Percentiles rank a stretch among this genome's conserved stretches.
Conservation (phyloP, 78 protist genomes). For the Dictyostelium citrinum region DNA sequence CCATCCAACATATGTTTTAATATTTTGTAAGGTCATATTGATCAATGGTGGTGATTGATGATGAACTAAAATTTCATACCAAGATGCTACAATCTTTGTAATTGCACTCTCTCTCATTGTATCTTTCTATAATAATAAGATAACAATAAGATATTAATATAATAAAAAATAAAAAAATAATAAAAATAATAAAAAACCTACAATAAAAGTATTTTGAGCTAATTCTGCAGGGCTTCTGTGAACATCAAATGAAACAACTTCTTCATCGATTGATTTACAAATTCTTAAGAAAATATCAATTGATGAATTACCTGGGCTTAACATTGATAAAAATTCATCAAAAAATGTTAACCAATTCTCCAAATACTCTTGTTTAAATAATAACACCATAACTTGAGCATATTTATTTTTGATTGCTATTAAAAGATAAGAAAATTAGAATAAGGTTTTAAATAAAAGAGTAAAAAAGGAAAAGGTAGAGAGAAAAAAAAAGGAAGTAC, state of each 20-base stretch:
- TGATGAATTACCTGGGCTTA: neutral
- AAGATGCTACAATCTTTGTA: conserved; percentile 52
- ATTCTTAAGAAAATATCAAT: conserved; percentile 80
- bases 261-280: conserved; percentile 67
- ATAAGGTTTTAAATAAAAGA: neutral
- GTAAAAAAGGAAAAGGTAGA: neutral
- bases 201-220: conserved; percentile 75
- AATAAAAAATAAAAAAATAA: neutral
- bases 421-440: neutral
- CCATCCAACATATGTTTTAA: conserved; percentile 79
- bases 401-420: conserved; percentile 70
- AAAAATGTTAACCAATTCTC: conserved; percentile 71
- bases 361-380: conserved; percentile 78
- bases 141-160: neutral
- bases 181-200: neutral
- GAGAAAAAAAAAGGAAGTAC: neutral
- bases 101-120: conserved; percentile 71
- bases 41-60: conserved; percentile 22
- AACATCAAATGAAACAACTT: conserved; percentile 66
- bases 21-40: conserved; percentile 69
- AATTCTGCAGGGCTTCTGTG: conserved; percentile 57
- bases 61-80: conserved; percentile 71
- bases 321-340: conserved; percentile 39
- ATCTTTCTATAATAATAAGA: conserved; percentile 53
- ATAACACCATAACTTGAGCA: conserved; percentile 71